Percentiles rank a stretch among this genome's conserved stretches.
Evolutionary conservation across 768 basidiomycete genomes (phyloP).

Genomic region (Trametes villosa): DNA sequence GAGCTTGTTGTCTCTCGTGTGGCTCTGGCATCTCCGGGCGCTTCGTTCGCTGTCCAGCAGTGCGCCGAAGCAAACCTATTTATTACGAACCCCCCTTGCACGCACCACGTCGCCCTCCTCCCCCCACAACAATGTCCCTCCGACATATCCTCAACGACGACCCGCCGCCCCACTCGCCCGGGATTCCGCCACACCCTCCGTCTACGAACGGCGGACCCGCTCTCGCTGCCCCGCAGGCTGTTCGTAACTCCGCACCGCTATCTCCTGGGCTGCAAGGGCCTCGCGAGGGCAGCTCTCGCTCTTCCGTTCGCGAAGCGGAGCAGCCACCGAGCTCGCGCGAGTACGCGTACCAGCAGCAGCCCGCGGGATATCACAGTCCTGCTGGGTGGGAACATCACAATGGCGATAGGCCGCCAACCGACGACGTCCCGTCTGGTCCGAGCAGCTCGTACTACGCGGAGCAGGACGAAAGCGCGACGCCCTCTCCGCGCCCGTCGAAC

Average conservation of each 20-base stretch:
- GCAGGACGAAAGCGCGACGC: conserved; percentile 37
- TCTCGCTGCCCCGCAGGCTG: conserved; percentile 23
- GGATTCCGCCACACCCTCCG: conserved; percentile 40
- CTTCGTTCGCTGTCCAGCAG: conserved; percentile 24
- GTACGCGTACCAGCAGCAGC: conserved; percentile 45
- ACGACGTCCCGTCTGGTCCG: conserved; percentile 42
- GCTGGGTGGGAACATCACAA: conserved; percentile 45
- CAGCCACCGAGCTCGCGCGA: conserved; percentile 38
- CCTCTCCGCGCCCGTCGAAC: conserved; percentile 30
- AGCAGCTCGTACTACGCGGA: conserved; percentile 42
- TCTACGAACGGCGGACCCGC: conserved; percentile 31
- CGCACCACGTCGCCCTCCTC: conserved; percentile 18
- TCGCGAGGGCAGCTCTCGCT: conserved; percentile 27
- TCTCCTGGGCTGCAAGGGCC: conserved; percentile 21
- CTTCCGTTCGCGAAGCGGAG: conserved; percentile 30
- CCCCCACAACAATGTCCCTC: conserved; percentile 62
- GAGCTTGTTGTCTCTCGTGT: conserved; percentile 23
- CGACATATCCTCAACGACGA: conserved; percentile 82
- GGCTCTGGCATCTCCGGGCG: conserved; percentile 19
- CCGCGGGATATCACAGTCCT: conserved; percentile 42
- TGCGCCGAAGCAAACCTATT: conserved; percentile 26
- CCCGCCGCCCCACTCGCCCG: conserved; percentile 30
- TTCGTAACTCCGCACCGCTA: conserved; percentile 26
- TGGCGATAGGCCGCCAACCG: conserved; percentile 43
- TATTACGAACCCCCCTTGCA: conserved; percentile 18